phyloP scores from a whole-genome alignment of 305 asterid species.

The Rubia balearica region DNA sequence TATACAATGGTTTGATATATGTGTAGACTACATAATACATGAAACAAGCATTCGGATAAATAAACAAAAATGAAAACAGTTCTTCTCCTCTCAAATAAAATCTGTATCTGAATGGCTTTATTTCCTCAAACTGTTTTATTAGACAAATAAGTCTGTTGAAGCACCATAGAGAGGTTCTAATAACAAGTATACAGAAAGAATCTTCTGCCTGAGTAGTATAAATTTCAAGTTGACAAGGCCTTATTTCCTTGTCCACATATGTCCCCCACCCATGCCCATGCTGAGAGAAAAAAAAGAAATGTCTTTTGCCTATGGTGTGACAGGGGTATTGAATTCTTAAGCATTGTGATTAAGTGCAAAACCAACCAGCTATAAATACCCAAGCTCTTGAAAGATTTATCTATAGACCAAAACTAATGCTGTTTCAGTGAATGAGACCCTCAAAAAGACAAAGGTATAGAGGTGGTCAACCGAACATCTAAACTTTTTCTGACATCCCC shows the following conservation, averaged over 20 bases:
- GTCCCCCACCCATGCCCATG: background rate
- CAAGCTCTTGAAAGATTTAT: too few relatives aligned
- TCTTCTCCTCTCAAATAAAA: background rate
- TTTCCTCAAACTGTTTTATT: background rate
- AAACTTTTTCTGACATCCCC: conserved; percentile 2
- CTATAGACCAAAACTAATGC: background rate
- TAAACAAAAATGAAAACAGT: background rate
- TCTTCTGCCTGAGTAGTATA: background rate
- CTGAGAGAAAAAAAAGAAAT: background rate
- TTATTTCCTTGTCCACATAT: background rate
- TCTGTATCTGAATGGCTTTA: background rate
- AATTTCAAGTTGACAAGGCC: background rate
- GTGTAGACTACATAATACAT: background rate
- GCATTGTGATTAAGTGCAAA: background rate
- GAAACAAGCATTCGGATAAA: background rate
- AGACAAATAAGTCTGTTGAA: background rate
- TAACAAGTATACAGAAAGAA: background rate
- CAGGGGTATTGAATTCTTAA: background rate
- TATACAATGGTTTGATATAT: background rate
- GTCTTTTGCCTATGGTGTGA: background rate
- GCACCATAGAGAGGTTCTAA: background rate
- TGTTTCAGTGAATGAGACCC: background rate
- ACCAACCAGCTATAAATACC: background rate
- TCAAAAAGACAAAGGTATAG: background rate
- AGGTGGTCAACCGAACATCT: background rate